A percentile compares a stretch with the other conserved stretches of the same genome.
Evolutionary conservation across 495 filamentous ascomycete genomes (phyloP).

Genomic region (Trichoderma gamsii): DNA sequence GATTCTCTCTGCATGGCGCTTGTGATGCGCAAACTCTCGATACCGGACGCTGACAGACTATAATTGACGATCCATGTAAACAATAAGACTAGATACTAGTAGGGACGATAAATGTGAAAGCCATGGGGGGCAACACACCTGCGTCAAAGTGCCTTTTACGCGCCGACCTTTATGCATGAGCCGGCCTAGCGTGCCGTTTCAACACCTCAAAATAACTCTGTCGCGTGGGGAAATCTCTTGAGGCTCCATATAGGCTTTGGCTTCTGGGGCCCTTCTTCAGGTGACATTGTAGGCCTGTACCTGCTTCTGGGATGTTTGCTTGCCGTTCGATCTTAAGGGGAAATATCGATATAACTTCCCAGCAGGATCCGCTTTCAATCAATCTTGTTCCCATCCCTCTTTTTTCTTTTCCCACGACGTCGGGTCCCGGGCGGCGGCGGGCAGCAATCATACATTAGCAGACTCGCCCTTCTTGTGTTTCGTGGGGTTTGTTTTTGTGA

Average conservation of each 20-base stretch:
- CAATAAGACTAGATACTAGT: no score
- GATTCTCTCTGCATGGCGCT: neutral
- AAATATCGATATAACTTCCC: neutral
- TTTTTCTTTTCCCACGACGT: conserved; percentile 5
- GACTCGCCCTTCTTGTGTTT: no score
- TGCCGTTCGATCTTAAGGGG: neutral
- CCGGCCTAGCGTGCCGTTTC: conserved; percentile 3
- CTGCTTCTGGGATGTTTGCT: neutral
- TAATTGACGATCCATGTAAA: neutral
- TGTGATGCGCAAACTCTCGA: neutral
- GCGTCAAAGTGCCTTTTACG: neutral
- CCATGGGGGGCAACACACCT: no score
- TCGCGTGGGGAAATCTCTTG: neutral
- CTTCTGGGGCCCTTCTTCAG: conserved; percentile 6
- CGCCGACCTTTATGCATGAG: conserved; percentile 3
- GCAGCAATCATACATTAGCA: neutral
- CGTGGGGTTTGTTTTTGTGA: neutral
- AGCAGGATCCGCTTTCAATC: neutral
- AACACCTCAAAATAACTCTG: conserved; percentile 5
- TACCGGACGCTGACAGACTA: neutral
- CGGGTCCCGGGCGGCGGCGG: conserved; percentile 11
- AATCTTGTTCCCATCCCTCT: neutral
- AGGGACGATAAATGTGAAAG: neutral
- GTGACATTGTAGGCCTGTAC: conserved; percentile 2
- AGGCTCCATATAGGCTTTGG: neutral